A percentile compares a stretch with the other conserved stretches of the same genome.
These are phyloP conservation scores for Colletotrichum abscissum DNA, from an alignment of 2,329 filamentous ascomycete species.

Conservation along the genomic window DNA sequence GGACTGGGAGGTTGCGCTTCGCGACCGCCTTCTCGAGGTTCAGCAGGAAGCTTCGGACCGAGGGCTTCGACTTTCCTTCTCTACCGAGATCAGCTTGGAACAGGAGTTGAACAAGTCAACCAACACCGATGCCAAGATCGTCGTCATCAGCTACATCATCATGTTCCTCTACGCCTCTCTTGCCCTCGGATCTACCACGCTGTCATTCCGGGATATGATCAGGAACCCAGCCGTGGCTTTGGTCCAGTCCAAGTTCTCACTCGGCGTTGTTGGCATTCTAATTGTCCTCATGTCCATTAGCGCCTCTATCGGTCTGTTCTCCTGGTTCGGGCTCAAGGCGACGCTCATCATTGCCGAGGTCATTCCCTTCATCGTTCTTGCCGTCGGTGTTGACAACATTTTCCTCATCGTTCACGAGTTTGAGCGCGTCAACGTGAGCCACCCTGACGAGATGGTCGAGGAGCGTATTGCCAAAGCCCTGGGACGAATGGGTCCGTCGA, in stretches of 20 bases:
- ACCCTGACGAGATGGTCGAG: constrained; percentile 89
- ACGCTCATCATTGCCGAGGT: constrained; percentile 98
- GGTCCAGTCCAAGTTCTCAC: constrained; percentile 95
- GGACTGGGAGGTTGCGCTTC: constrained; percentile 89
- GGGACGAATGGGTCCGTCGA: constrained; percentile 97
- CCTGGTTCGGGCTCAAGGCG: constrained; percentile 89
- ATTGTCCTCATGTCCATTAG: constrained; percentile 98
- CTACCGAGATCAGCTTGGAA: constrained; percentile 93
- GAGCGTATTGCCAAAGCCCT: constrained; percentile 87
- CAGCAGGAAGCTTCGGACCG: constrained; percentile 82
- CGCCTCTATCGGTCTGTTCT: constrained; percentile 94
- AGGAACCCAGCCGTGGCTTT: constrained; percentile 85
- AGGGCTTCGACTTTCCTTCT: constrained; percentile 91
- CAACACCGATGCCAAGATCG: constrained; percentile 97
- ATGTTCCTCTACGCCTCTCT: constrained; percentile 99
- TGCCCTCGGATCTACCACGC: constrained; percentile 87
- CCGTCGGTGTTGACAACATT: constrained; percentile 98
- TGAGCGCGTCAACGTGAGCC: constrained; percentile 91
- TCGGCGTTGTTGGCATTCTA: constrained; percentile 92
- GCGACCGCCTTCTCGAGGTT: constrained; percentile 77
- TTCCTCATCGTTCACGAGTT: constrained; percentile 99
- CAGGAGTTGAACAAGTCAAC: constrained; percentile 97
- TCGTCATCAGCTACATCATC: constrained; percentile 95
- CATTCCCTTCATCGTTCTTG: constrained; percentile 95
- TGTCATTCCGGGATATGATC: constrained; percentile 81